A percentile compares a stretch with the other conserved stretches of the same genome.
Evolutionary conservation across 495 filamentous ascomycete species (phyloP).

Genomic region (Aspergillus baeticus): DNA sequence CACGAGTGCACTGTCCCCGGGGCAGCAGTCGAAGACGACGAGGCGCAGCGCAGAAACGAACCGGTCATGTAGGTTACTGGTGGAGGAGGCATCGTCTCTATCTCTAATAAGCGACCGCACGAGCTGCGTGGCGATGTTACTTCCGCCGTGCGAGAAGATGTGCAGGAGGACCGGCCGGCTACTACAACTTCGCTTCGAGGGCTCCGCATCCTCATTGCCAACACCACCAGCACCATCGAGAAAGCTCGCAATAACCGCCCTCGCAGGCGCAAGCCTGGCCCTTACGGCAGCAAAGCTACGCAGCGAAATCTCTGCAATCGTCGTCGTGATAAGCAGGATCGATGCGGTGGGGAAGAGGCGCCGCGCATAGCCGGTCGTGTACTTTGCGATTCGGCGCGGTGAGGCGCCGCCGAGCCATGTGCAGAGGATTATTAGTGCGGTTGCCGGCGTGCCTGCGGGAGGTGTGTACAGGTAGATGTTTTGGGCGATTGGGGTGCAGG

Average conservation of each 20-base stretch:
- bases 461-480: constrained; percentile 2
- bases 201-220: no score
- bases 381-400: not conserved
- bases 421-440: constrained; percentile 3
- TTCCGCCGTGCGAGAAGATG: constrained; percentile 14
- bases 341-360: not conserved
- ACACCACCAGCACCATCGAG: no score
- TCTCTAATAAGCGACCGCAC: not conserved
- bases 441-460: not conserved
- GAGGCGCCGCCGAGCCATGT: constrained; percentile 15
- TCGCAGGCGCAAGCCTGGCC: not conserved
- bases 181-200: not conserved
- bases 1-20: constrained; percentile 4
- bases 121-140: constrained; percentile 1
- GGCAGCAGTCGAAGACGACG: constrained; percentile 11
- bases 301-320: not conserved
- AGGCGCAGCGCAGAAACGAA: not conserved
- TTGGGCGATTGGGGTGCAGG: no score
- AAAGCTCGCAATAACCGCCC: not conserved
- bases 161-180: constrained; percentile 1
- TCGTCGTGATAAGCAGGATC: not conserved
- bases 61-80: not conserved
- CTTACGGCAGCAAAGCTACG: not conserved
- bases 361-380: not conserved
- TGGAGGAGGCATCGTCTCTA: not conserved